A percentile compares a stretch with the other conserved stretches of the same genome.
These are phyloP conservation scores for Helichrysum umbraculigerum DNA, from an alignment of 129 eudicot genomes.

Conservation along the genomic window DNA sequence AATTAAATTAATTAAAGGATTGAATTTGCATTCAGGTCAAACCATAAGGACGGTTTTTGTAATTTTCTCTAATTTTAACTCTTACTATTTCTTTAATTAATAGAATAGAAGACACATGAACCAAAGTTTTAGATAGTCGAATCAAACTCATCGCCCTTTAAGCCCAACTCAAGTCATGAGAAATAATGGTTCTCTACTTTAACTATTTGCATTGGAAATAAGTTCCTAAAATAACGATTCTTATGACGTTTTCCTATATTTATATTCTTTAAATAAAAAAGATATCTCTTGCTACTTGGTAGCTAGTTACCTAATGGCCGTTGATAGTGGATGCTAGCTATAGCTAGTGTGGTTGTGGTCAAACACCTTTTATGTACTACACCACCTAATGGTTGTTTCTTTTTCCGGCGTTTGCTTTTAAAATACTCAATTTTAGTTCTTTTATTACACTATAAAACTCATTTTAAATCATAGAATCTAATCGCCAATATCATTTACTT, in stretches of 20 bases:
- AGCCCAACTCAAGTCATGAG: background rate
- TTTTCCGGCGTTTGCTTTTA: slow-evolving; percentile 32
- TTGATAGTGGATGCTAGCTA: slow-evolving; percentile 26
- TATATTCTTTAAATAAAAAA: no score
- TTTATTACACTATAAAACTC: slow-evolving; percentile 14
- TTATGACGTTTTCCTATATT: background rate
- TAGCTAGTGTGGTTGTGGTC: slow-evolving; percentile 21
- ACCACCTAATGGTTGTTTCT: slow-evolving; percentile 32
- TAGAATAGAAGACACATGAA: no score
- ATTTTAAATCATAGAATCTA: slow-evolving; percentile 4
- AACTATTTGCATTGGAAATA: background rate
- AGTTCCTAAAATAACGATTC: background rate
- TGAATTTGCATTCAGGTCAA: no score
- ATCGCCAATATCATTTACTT: background rate
- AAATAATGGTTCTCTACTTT: background rate
- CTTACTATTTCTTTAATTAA: no score
- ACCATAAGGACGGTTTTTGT: no score
- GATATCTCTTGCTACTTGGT: background rate
- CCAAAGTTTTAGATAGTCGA: background rate
- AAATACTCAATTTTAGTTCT: slow-evolving; percentile 21
- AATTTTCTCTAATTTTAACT: no score
- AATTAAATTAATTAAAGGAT: no score
- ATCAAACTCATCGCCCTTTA: background rate
- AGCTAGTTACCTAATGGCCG: slow-evolving; percentile 24
- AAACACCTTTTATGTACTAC: slow-evolving; percentile 19